These are phyloP conservation scores for Nannizziopsis arthrosporioides DNA, from an alignment of 2,329 filamentous ascomycete genomes.

Conservation along the genomic window DNA sequence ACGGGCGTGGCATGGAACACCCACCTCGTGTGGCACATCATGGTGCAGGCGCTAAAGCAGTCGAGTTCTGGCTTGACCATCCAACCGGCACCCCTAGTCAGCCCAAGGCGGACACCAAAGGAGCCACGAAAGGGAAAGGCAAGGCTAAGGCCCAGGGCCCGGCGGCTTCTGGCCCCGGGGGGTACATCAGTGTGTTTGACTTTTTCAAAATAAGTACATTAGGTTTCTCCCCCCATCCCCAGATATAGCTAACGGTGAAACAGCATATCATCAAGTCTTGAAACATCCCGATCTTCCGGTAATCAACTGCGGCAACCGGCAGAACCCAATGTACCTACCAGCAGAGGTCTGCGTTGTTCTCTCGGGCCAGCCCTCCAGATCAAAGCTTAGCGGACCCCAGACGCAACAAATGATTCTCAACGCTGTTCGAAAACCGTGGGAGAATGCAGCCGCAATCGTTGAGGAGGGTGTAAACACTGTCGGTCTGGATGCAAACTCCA, in stretches of 20 bases:
- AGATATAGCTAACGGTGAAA: too few species aligned
- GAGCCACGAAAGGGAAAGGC: conserved; percentile 19
- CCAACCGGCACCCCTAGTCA: conserved; percentile 14
- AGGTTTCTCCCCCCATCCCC: too few species aligned
- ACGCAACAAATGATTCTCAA: conserved; percentile 60
- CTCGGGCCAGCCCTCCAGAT: conserved; percentile 52
- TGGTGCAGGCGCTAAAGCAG: conserved; percentile 42
- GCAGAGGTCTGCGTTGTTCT: conserved; percentile 54
- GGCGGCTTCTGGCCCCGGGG: too few species aligned
- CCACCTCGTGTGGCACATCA: conserved; percentile 27
- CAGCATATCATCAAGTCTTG: neutral
- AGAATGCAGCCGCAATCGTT: conserved; percentile 57
- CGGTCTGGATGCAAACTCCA: neutral
- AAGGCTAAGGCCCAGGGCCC: too few species aligned
- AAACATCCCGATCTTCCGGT: conserved; percentile 42
- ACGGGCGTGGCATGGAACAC: conserved; percentile 27
- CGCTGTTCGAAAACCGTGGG: conserved; percentile 54
- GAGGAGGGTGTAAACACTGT: conserved; percentile 39
- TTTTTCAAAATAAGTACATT: too few species aligned
- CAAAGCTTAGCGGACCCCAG: conserved; percentile 49
- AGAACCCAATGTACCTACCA: conserved; percentile 53
- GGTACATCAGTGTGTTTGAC: conserved; percentile 43
- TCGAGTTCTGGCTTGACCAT: conserved; percentile 42
- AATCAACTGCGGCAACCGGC: conserved; percentile 51
- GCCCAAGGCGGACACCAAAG: conserved; percentile 5